Evolutionary conservation across 129 eudicot species (phyloP).

Genomic region (Pseudognaphalium luteoalbum): DNA sequence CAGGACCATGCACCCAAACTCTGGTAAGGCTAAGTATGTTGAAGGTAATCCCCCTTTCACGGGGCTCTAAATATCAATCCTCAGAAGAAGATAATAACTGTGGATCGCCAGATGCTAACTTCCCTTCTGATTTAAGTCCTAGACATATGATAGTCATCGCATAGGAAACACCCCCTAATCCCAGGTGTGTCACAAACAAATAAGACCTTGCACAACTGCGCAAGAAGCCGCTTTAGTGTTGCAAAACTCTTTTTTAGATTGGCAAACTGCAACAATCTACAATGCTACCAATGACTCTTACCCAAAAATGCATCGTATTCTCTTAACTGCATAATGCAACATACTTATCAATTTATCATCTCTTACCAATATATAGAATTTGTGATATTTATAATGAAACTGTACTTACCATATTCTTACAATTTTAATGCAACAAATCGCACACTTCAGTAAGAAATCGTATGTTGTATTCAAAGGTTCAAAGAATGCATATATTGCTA

Average conservation of each 20-base stretch:
- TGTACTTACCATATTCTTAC: neutral
- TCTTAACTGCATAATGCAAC: neutral
- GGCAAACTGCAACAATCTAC: neutral
- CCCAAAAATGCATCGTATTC: neutral
- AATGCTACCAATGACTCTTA: neutral
- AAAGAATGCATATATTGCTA: neutral
- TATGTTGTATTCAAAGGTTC: neutral
- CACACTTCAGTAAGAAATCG: neutral
- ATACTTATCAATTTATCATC: too few relatives aligned
- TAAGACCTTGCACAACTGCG: constrained; percentile 85
- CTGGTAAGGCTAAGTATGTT: constrained; percentile 90
- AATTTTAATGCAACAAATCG: neutral
- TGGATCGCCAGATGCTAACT: constrained; percentile 33
- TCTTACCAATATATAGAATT: neutral
- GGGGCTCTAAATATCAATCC: constrained; percentile 61
- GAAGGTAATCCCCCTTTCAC: constrained; percentile 75
- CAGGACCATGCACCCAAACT: constrained; percentile 85
- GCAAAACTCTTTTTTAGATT: neutral
- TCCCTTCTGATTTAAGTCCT: constrained; percentile 74
- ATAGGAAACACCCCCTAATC: constrained; percentile 96
- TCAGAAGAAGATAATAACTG: constrained; percentile 17
- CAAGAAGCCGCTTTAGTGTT: constrained; percentile 21
- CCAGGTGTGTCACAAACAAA: constrained; percentile 90
- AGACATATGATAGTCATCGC: constrained; percentile 91
- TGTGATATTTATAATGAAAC: neutral